phyloP scores from a whole-genome alignment of 176 grass and related monocot genomes.

The Alopecurus myosuroides region DNA sequence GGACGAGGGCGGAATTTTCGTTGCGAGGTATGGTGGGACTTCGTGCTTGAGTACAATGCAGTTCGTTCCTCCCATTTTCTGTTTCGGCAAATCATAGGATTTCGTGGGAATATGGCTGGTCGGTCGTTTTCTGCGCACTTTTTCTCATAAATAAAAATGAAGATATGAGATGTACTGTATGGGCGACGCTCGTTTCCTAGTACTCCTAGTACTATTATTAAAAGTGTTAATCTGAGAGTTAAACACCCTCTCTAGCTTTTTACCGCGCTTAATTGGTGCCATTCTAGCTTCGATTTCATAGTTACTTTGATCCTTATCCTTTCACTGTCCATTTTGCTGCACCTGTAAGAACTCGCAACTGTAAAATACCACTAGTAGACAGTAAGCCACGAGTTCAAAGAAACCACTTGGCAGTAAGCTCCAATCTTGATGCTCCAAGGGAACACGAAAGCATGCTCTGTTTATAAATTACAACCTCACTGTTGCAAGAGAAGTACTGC shows the following conservation, averaged over 20 bases:
- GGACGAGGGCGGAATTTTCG: neutral
- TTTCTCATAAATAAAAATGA: neutral
- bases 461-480: neutral
- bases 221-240: neutral
- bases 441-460: constrained; percentile 3
- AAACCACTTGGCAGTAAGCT: neutral
- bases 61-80: neutral
- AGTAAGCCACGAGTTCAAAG: neutral
- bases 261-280: neutral
- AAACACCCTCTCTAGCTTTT: neutral
- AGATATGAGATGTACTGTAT: constrained; percentile 11
- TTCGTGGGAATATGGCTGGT: neutral
- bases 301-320: neutral
- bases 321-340: neutral
- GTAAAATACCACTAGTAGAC: neutral
- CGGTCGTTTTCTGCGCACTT: neutral
- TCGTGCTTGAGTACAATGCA: neutral
- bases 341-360: neutral
- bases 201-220: no score
- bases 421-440: constrained; percentile 5
- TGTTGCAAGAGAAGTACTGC: neutral
- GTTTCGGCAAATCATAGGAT: constrained; percentile 4
- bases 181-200: constrained; percentile 8
- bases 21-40: constrained; percentile 16
- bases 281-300: neutral